Conservation (phyloP, 225 moss, liverwort and hornwort species). For the Straminergon stramineum region DNA sequence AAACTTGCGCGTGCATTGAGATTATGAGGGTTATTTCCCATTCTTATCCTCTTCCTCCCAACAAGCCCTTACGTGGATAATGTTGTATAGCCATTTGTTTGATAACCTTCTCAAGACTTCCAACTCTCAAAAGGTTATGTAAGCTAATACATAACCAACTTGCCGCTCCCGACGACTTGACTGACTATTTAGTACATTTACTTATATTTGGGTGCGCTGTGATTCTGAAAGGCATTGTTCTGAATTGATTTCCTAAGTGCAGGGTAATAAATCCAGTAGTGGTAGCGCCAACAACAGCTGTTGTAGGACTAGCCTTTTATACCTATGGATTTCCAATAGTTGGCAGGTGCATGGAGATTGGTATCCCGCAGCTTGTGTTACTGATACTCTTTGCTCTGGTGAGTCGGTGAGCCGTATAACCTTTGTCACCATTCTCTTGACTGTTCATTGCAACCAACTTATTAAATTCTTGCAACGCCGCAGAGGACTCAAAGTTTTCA, state of each 20-base stretch:
- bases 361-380: conserved; percentile 74
- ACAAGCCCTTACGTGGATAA: neutral
- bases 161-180: neutral
- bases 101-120: neutral
- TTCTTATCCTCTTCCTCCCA: neutral
- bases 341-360: conserved; percentile 83
- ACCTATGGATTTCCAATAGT: conserved; percentile 80
- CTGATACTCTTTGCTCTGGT: conserved; percentile 81
- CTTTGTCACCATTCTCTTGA: neutral
- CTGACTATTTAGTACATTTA: neutral
- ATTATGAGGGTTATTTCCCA: no score
- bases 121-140: neutral
- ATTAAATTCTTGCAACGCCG: neutral
- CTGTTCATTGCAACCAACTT: neutral
- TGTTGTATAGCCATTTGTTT: neutral
- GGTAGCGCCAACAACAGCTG: conserved; percentile 79
- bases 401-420: conserved; percentile 13
- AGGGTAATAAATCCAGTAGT: conserved; percentile 86
- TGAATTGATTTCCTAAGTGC: conserved; percentile 2
- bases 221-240: neutral
- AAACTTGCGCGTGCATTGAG: neutral
- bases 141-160: neutral
- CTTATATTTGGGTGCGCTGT: neutral
- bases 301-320: conserved; percentile 76
- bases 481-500: neutral